phyloP scores from a whole-genome alignment of 441 rosid genomes.

The Syzygium malaccense region DNA sequence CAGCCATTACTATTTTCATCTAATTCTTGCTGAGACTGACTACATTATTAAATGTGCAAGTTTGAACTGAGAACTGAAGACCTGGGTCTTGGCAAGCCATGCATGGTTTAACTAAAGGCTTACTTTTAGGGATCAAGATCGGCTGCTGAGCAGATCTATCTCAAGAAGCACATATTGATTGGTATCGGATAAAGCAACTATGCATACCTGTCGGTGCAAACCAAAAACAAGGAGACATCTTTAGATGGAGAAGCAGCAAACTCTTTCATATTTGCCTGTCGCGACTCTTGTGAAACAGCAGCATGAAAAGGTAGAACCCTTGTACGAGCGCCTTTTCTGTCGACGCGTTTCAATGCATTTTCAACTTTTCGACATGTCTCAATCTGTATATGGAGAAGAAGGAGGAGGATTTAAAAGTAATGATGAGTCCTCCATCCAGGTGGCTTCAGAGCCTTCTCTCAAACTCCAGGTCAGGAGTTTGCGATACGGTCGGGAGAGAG shows the following conservation, averaged over 20 bases:
- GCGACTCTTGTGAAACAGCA: conserved; percentile 58
- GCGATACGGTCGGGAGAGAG: neutral
- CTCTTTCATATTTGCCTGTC: conserved; percentile 68
- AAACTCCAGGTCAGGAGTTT: neutral
- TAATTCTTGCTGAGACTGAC: neutral
- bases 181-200: neutral
- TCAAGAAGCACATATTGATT: neutral
- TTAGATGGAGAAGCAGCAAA: conserved; percentile 40
- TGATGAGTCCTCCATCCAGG: neutral
- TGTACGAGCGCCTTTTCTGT: conserved; percentile 46
- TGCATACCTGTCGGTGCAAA: conserved; percentile 80
- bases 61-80: neutral
- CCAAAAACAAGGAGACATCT: conserved; percentile 49
- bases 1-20: neutral
- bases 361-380: conserved; percentile 97
- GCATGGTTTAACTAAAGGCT: neutral
- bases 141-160: neutral
- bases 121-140: neutral
- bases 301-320: conserved; percentile 79
- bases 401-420: neutral
- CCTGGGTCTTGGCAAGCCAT: neutral
- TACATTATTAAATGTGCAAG: neutral
- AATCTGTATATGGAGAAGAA: conserved; percentile 38
- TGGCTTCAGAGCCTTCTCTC: neutral
- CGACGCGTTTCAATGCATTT: conserved; percentile 69